These are phyloP conservation scores for Pelargonium citronellum DNA, from an alignment of 441 rosid genomes.

Conservation along the genomic window DNA sequence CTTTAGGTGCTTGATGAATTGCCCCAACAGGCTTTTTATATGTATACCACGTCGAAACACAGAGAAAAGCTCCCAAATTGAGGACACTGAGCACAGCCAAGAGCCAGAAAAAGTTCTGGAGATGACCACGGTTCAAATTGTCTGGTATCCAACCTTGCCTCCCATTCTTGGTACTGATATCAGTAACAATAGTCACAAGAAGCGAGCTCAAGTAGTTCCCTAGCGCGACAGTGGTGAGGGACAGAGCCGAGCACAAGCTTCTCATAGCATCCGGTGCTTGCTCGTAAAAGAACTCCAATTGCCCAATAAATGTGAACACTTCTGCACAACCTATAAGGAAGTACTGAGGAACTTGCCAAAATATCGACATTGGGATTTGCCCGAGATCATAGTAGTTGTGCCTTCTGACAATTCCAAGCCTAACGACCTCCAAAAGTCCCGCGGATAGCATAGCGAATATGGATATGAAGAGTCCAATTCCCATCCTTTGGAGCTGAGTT, in stretches of 20 bases:
- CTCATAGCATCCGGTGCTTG: conserved; percentile 96
- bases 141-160: conserved; percentile 85
- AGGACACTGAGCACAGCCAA: conserved; percentile 52
- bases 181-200: conserved; percentile 68
- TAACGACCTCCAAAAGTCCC: conserved; percentile 51
- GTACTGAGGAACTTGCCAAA: conserved; percentile 92
- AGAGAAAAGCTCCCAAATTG: conserved; percentile 61
- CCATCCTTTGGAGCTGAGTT: conserved; percentile 88
- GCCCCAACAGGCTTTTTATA: conserved; percentile 46
- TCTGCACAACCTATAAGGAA: conserved; percentile 83
- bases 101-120: conserved; percentile 72
- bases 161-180: conserved; percentile 41
- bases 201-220: conserved; percentile 80
- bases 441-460: conserved; percentile 67
- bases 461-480: conserved; percentile 79
- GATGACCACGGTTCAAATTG: conserved; percentile 68
- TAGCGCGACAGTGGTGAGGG: conserved; percentile 65
- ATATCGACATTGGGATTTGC: conserved; percentile 64
- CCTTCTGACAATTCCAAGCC: conserved; percentile 45
- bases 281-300: conserved; percentile 84
- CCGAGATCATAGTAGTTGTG: conserved; percentile 56
- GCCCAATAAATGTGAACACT: conserved; percentile 81
- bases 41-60: conserved; percentile 62
- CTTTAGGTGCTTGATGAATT: not conserved
- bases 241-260: conserved; percentile 78